Base-by-base conservation (phyloP, 2,329 filamentous ascomycete species). In the Emergomyces orientalis region DNA sequence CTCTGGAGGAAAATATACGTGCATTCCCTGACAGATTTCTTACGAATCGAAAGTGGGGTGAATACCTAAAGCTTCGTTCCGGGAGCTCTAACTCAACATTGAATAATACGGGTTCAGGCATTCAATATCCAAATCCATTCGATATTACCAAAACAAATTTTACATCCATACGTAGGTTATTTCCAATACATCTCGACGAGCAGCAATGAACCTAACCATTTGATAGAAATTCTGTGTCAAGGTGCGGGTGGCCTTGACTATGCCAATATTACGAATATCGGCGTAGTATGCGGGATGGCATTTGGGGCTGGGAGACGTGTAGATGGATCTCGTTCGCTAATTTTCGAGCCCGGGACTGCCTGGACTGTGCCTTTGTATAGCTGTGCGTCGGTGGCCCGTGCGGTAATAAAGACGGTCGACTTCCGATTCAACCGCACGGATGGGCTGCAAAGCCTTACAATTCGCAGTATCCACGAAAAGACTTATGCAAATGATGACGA, bases 311-410 rank as follows among this genome's bases (percentile, higher is more conserved):
- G 79, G 0, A 68, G 67, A 19, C 72, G 76, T 11, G 63, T 67
- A 0, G 77, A 79, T 58, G 71, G 69, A 0, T 72, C 71, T 0
- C 66, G 69, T 4, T 68, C 71, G 2, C 65, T 77, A 1, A 65
- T 78, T 2, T 75, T 76, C 30, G 76, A 80, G 32, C 71, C 73
- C 7, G 74, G 73, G 5, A 76, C 76, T 17, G 65, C 69, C 43
- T 82, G 79, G 79, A 73, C 74, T 0, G 68, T 74, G 4, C 74
- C 77, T 0, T 62, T 82, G 0, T 80, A 81, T 63, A 71, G 72
- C 0, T 82, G 80, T 64, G 78, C 78, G 1, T 75, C 73, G 0
- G 68, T 76, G 0, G 65, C 76, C 3, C 76, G 76, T 58, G 79
- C 79, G 2, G 75, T 72, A 0, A 72, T 82, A 62, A 81, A 81